Base-by-base conservation (phyloP, 352 stramenopile species). In the Pythium plurisporium region DNA sequence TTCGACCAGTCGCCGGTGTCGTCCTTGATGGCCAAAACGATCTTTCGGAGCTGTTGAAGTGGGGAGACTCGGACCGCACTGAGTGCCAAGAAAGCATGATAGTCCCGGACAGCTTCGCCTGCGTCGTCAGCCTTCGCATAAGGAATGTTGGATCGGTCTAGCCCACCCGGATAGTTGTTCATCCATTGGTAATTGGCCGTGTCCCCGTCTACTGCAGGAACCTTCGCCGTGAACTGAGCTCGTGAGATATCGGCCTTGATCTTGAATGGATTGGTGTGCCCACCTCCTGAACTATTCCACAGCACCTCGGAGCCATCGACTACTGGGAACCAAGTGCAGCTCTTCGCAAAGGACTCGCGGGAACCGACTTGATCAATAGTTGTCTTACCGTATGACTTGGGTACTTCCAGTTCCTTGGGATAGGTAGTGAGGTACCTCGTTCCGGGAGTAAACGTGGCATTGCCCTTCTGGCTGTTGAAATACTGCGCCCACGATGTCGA, bases 311-410 rank as follows among this genome's bases (percentile, higher is more conserved):
- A 75, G 0, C 51, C 59, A 5, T 10, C 4, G 2, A 74, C 48
- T 0, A 12, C 40, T 4, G 73, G 79, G 55, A 70, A 67, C 73
- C 73, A 85, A 7, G 84, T 52, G 36, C 76, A 86, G 10, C 64
- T 36, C 0, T 19, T 42, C 0, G 44, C 57, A 25, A 67, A 72
- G 1, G 62, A 52, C 3, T 69, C 37, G 14, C 55, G 26, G 5
- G 20, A 56, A 6, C 31, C 19, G 2, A 79, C 48, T 10, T 25
- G 30, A 27, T 79, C 67, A 12, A 79, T 59, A 10, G 40, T 59
- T 0, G 17, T 56, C 15, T 61, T 55, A 0, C 57, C 47, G 5
- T 54, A 67, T 55, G 27, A 74, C 11, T 17, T 54, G 20, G 67
- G 62, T n/a, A 61, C 41, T 1, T 64, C 43, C 37, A 69, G 62